Evolutionary conservation across 2,329 filamentous ascomycete genomes (phyloP).

Genomic region (Celoporthe dispersa): DNA sequence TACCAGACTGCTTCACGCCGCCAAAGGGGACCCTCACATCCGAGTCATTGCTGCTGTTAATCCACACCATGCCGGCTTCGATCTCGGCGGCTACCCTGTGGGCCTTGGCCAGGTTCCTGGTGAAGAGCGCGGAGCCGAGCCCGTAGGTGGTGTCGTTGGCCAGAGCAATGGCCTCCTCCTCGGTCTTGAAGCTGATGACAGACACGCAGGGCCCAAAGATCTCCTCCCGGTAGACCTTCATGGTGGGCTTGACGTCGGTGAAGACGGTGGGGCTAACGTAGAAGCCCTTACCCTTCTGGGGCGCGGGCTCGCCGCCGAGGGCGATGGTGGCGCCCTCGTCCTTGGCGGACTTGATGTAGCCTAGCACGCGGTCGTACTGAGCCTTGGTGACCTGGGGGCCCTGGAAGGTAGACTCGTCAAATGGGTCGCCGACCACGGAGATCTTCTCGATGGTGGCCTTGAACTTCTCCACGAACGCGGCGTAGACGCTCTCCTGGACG

Average conservation of each 20-base stretch:
- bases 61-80: slow-evolving; percentile 59
- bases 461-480: slow-evolving; percentile 67
- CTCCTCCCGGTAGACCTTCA: slow-evolving; percentile 43
- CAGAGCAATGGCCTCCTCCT: slow-evolving; percentile 43
- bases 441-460: slow-evolving; percentile 60
- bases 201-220: slow-evolving; percentile 44
- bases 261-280: slow-evolving; percentile 43
- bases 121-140: slow-evolving; percentile 62
- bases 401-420: slow-evolving; percentile 69
- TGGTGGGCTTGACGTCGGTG: slow-evolving; percentile 40
- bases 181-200: slow-evolving; percentile 40
- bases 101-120: slow-evolving; percentile 53
- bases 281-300: slow-evolving; percentile 55
- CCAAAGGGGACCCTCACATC: slow-evolving; percentile 59
- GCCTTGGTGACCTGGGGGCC: slow-evolving; percentile 71
- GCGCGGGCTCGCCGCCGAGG: slow-evolving; percentile 60
- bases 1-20: slow-evolving; percentile 45
- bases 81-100: slow-evolving; percentile 56
- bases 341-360: slow-evolving; percentile 70
- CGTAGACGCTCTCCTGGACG: slow-evolving; percentile 61
- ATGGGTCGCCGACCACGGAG: slow-evolving; percentile 69
- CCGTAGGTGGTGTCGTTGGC: slow-evolving; percentile 58
- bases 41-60: slow-evolving; percentile 48
- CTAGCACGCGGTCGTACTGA: slow-evolving; percentile 69
- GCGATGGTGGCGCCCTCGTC: slow-evolving; percentile 66